These are phyloP conservation scores for Phyllosticta ampelicida DNA, from an alignment of 2,329 filamentous ascomycete genomes.

Conservation along the genomic window DNA sequence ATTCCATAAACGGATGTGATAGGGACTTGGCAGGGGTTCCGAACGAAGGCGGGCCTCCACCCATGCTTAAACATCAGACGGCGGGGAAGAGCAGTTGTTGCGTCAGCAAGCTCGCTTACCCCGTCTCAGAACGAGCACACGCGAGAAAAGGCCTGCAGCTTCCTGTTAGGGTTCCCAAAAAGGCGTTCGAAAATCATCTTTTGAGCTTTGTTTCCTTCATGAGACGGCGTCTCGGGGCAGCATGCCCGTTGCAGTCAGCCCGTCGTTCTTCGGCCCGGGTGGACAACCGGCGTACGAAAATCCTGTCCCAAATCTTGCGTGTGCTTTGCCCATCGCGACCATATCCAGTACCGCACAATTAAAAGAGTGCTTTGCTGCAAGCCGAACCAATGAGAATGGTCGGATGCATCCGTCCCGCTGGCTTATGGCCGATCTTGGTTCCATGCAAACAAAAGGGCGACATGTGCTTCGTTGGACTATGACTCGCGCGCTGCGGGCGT, in stretches of 20 bases:
- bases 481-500: not conserved
- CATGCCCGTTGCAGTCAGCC: not conserved
- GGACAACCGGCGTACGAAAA: not conserved
- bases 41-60: not conserved
- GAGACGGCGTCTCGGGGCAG: not conserved
- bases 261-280: not conserved
- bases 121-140: not conserved
- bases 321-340: not conserved
- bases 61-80: not conserved
- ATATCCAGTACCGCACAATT: not conserved
- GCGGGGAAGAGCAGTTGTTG: not conserved
- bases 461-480: not conserved
- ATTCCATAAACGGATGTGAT: not conserved
- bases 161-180: not conserved
- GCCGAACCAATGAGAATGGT: not conserved
- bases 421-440: not conserved
- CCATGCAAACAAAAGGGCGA: not conserved
- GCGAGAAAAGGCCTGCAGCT: not conserved
- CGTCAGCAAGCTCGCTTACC: not conserved
- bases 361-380: not conserved
- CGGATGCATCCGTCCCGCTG: not conserved
- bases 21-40: not conserved
- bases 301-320: not conserved
- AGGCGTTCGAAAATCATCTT: not conserved
- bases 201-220: not conserved